A percentile compares a stretch with the other conserved stretches of the same genome.
These are phyloP conservation scores for Sisymbrium irio DNA, from an alignment of 345 rosid genomes.

Conservation along the genomic window DNA sequence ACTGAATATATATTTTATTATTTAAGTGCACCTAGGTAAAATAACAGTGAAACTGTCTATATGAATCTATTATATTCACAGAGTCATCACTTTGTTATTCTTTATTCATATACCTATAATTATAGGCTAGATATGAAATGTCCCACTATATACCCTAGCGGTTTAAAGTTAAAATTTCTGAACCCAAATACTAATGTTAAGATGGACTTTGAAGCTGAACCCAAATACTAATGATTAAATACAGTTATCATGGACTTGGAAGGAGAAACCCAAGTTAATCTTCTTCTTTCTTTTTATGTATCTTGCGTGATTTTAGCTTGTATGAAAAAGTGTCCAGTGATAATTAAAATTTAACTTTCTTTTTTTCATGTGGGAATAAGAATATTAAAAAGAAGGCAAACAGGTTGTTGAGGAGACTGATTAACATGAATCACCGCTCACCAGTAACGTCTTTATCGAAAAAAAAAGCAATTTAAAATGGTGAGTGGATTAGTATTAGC, in stretches of 20 bases:
- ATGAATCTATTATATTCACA: not conserved
- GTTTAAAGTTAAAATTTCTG: not conserved
- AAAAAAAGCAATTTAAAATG: slow-evolving; percentile 6
- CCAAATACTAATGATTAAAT: not conserved
- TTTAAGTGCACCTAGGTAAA: not conserved
- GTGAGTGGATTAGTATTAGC: slow-evolving; percentile 33
- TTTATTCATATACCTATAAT: not conserved
- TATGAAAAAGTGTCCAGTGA: not conserved
- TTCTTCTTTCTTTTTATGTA: not conserved
- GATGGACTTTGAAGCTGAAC: not conserved
- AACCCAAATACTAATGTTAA: not conserved
- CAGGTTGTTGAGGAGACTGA: slow-evolving; percentile 29
- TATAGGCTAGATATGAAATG: not conserved
- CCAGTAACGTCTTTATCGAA: slow-evolving; percentile 35
- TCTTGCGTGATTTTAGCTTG: slow-evolving; percentile 11
- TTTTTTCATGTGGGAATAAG: slow-evolving; percentile 23
- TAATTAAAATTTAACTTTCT: not conserved
- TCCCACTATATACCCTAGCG: not conserved
- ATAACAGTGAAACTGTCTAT: not conserved
- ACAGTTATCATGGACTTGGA: not conserved
- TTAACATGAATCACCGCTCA: slow-evolving; percentile 37
- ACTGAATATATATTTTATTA: not conserved
- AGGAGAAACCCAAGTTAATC: not conserved
- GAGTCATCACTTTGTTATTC: not conserved
- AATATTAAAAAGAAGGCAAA: slow-evolving; percentile 33